These are phyloP conservation scores for Fusarium palustre DNA, from an alignment of 2,329 filamentous ascomycete species.

Conservation along the genomic window DNA sequence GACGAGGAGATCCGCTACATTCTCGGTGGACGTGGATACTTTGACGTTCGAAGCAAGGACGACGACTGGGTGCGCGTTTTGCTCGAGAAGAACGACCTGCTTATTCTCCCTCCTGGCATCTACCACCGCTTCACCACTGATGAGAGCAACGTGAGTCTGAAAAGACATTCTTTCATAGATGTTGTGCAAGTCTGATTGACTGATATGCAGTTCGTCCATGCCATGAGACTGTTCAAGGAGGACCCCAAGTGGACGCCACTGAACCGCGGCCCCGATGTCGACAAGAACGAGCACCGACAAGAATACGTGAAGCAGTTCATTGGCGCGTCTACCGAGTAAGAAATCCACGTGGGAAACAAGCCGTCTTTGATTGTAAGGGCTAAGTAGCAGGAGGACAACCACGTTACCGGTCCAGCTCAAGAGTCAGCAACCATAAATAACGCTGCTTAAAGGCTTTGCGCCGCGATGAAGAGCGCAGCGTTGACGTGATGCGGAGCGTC, in stretches of 20 bases:
- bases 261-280: conserved; percentile 81
- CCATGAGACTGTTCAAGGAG: conserved; percentile 97
- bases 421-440: conserved; percentile 11
- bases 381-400: conserved; percentile 27
- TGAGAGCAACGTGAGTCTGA: conserved; percentile 78
- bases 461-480: conserved; percentile 2
- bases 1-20: conserved; percentile 99
- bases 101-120: conserved; percentile 93
- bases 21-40: conserved; percentile 87
- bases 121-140: conserved; percentile 99
- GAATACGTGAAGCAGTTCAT: conserved; percentile 74
- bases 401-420: conserved; percentile 25
- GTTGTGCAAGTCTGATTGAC: background rate
- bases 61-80: conserved; percentile 92
- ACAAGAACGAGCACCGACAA: conserved; percentile 81
- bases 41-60: conserved; percentile 85
- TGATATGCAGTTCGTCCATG: conserved; percentile 81
- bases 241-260: conserved; percentile 98
- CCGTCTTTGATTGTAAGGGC: conserved; percentile 18
- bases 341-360: conserved; percentile 39
- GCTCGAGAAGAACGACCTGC: conserved; percentile 87
- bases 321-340: conserved; percentile 38
- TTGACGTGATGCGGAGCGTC: conserved; percentile 33
- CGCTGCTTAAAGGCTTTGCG: conserved; percentile 5
- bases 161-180: no score